Evolutionary conservation across 2,329 filamentous ascomycete genomes (phyloP).

Genomic region (Cadophora gregata): DNA sequence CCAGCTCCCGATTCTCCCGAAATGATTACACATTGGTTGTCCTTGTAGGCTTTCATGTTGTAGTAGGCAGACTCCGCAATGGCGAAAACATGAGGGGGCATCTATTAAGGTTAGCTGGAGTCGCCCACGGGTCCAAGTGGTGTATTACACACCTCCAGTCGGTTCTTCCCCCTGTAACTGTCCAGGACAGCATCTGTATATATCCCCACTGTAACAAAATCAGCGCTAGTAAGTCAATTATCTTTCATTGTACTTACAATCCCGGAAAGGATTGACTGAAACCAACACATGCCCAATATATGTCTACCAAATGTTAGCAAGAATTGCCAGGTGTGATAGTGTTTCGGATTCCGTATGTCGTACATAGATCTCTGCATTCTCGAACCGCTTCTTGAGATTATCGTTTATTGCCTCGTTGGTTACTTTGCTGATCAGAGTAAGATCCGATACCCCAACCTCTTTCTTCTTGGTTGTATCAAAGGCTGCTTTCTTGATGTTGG

Average conservation of each 20-base stretch:
- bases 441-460: constrained; percentile 96
- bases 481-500: constrained; percentile 90
- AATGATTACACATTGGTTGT: constrained; percentile 99
- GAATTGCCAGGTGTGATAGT: background rate
- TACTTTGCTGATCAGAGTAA: constrained; percentile 97
- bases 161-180: constrained; percentile 95
- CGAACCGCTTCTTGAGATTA: constrained; percentile 97
- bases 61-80: constrained; percentile 97
- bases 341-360: constrained; percentile 26
- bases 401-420: constrained; percentile 99
- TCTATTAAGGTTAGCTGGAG: constrained; percentile 45
- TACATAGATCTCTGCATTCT: constrained; percentile 94
- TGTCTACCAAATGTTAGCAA: constrained; percentile 58
- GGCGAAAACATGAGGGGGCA: constrained; percentile 94
- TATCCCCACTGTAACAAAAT: constrained; percentile 73
- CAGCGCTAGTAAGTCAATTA: constrained; percentile 41
- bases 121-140: background rate
- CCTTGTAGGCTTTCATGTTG: constrained; percentile 99
- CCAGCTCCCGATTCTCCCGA: constrained; percentile 97
- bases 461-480: constrained; percentile 99
- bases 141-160: constrained; percentile 69
- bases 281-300: constrained; percentile 99
- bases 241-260: constrained; percentile 58
- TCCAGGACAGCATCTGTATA: constrained; percentile 95
- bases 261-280: constrained; percentile 97